A percentile compares a stretch with the other conserved stretches of the same genome.
Evolutionary conservation across 768 basidiomycete genomes (phyloP).

Genomic region (Mycena olivaceomarginata): DNA sequence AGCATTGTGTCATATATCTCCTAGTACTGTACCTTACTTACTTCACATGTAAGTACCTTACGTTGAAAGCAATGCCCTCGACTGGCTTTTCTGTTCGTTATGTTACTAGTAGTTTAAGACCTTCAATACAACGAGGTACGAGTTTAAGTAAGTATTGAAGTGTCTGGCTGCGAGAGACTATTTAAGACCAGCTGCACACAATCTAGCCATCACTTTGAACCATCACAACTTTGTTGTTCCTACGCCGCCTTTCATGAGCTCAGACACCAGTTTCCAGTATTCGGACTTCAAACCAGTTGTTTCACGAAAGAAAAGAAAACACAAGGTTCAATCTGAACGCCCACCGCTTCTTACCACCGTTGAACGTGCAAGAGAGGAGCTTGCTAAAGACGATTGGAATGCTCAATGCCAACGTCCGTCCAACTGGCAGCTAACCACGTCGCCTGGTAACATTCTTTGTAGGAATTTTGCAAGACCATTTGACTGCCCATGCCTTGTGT

Average conservation of each 20-base stretch:
- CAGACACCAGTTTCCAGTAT: slow-evolving; percentile 59
- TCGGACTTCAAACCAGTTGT: slow-evolving; percentile 71
- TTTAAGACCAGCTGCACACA: too few relatives aligned
- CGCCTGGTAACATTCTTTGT: slow-evolving; percentile 31
- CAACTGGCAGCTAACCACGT: neutral
- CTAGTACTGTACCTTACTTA: too few relatives aligned
- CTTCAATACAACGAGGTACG: too few relatives aligned
- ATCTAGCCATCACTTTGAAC: too few relatives aligned
- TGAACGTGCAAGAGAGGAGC: slow-evolving; percentile 65
- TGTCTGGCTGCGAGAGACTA: too few relatives aligned
- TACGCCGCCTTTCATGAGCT: slow-evolving; percentile 1
- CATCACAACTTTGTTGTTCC: neutral
- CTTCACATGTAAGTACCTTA: too few relatives aligned
- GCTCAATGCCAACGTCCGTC: slow-evolving; percentile 73
- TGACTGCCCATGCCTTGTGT: slow-evolving; percentile 49
- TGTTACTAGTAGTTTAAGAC: too few relatives aligned
- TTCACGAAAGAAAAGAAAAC: slow-evolving; percentile 72
- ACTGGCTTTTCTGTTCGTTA: too few relatives aligned
- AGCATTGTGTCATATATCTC: too few relatives aligned
- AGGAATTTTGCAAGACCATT: slow-evolving; percentile 60
- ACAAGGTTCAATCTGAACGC: slow-evolving; percentile 55
- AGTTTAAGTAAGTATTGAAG: too few relatives aligned
- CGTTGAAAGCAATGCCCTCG: too few relatives aligned
- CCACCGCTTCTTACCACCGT: slow-evolving; percentile 61
- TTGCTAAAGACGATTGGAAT: slow-evolving; percentile 72